These are phyloP conservation scores for Polyporus arcularius DNA, from an alignment of 768 basidiomycete genomes.

Conservation along the genomic window DNA sequence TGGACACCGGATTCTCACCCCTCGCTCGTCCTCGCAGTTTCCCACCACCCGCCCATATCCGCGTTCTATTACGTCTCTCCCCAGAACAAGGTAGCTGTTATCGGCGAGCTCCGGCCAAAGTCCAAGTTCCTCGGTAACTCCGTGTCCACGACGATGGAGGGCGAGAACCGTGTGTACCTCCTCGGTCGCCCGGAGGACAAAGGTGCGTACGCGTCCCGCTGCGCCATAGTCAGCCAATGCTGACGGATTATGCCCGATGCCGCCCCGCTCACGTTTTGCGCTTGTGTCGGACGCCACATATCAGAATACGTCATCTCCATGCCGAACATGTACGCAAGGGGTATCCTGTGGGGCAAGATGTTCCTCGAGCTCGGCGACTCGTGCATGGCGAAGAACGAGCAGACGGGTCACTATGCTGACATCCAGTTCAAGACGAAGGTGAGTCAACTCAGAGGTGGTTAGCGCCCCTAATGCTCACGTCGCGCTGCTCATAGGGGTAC, in stretches of 20 bases:
- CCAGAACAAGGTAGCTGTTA: conserved; percentile 80
- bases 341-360: conserved; percentile 92
- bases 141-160: conserved; percentile 95
- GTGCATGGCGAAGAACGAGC: conserved; percentile 82
- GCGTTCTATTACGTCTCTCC: conserved; percentile 97
- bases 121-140: conserved; percentile 96
- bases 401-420: conserved; percentile 71
- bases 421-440: conserved; percentile 99
- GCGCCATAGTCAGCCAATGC: background rate
- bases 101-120: conserved; percentile 94
- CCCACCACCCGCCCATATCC: conserved; percentile 92
- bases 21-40: conserved; percentile 51
- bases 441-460: too few relatives aligned
- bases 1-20: background rate
- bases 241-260: background rate
- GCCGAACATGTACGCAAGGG: conserved; percentile 97
- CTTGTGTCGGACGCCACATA: background rate
- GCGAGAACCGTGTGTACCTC: conserved; percentile 85
- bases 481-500: conserved; percentile 64
- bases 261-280: background rate
- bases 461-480: background rate
- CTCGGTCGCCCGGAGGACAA: conserved; percentile 86
- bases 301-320: conserved; percentile 87
- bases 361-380: conserved; percentile 93
- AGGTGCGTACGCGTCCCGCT: conserved; percentile 47